Base-by-base conservation (phyloP, 192 early-diverging fungal genomes). In the Entophlyctis helioformis region DNA sequence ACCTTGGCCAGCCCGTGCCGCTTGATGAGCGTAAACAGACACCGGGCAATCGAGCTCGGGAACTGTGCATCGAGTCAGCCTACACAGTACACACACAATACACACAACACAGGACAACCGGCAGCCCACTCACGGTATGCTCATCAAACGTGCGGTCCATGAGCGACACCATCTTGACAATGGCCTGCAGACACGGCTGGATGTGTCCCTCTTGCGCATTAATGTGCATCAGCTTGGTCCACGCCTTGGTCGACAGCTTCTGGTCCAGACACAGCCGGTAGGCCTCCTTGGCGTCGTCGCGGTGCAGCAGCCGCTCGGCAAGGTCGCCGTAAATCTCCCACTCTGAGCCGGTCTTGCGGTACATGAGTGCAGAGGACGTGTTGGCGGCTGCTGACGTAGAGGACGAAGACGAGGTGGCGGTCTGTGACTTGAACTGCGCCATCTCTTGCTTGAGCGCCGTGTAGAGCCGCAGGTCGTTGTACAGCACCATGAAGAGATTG, bases 261-360 rank as follows among this genome's bases (percentile, higher is more conserved):
- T 91, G 86, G 20, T 86, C 83, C 24, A 90, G 69, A 26, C 86
- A 89, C 38, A 82, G 72, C 56, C 82, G 78, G 57, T 83, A 96
- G 1, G 91, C 91, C 51, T 89, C 86, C 56, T 88, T 86, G 6
- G 91, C 90, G 53, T 99, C 96, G 2, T 83, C 81, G 46, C 71
- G 58, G 46, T 94, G 86, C 39, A 84, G 76, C 28, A 99, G 62
- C 26, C 96, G 79, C 36, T 81, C 66, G 0, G 87, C 85, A 38
- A 99, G 69, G 48, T 99, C 91, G 20, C 93, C 96, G 43, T 90
- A 84, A 20, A 93, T 74, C 60, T 99, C 96, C 96, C 96, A 99
- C 58, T 99, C 96, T 26, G 91, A 85, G 42, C 84, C 86, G 18
- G 89, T 91, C 66, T 93, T 93, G 25, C 87, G 85, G 54, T 90